These are phyloP conservation scores for Talaromyces sp. DNA, from an alignment of 2,329 filamentous ascomycete genomes.

Conservation along the genomic window DNA sequence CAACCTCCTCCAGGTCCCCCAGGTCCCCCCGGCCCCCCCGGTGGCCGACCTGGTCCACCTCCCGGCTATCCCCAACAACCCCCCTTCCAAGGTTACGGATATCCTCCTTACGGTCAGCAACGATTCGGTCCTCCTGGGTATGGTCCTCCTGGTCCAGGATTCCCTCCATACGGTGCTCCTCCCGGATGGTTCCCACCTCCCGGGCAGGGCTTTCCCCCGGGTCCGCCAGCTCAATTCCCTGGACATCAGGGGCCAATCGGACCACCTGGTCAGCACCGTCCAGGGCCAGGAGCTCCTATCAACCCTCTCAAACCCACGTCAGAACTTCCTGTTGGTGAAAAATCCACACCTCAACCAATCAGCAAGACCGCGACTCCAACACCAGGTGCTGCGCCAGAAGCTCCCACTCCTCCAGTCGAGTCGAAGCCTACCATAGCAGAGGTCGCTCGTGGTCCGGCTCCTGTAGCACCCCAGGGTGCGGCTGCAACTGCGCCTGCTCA, in stretches of 20 bases:
- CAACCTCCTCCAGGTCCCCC: conserved; percentile 43
- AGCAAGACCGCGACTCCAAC: conserved; percentile 35
- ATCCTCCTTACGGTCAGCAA: conserved; percentile 44
- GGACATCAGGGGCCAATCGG: conserved; percentile 58
- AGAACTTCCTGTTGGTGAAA: conserved; percentile 43
- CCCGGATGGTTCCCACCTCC: conserved; percentile 72
- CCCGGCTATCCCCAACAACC: conserved; percentile 41
- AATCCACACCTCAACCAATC: conserved; percentile 33
- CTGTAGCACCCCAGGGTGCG: conserved; percentile 22
- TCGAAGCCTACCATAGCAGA: conserved; percentile 39
- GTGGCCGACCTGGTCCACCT: conserved; percentile 27
- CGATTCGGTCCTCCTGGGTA: conserved; percentile 29
- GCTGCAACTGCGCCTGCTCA: conserved; percentile 21
- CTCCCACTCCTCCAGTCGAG: conserved; percentile 37
- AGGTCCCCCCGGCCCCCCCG: conserved; percentile 8
- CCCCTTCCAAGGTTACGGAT: conserved; percentile 41
- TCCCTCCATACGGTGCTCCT: conserved; percentile 72
- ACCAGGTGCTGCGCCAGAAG: conserved; percentile 29
- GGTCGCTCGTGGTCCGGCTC: conserved; percentile 29
- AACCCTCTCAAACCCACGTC: conserved; percentile 36
- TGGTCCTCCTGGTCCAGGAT: conserved; percentile 56
- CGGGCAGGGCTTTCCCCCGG: conserved; percentile 68
- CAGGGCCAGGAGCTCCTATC: conserved; percentile 28
- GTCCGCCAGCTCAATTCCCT: conserved; percentile 60
- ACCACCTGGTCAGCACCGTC: conserved; percentile 47